Percentiles rank a stretch among this genome's conserved stretches.
Conservation (phyloP, 2,329 filamentous ascomycete genomes). For the Phyllosticta capitalensis region DNA sequence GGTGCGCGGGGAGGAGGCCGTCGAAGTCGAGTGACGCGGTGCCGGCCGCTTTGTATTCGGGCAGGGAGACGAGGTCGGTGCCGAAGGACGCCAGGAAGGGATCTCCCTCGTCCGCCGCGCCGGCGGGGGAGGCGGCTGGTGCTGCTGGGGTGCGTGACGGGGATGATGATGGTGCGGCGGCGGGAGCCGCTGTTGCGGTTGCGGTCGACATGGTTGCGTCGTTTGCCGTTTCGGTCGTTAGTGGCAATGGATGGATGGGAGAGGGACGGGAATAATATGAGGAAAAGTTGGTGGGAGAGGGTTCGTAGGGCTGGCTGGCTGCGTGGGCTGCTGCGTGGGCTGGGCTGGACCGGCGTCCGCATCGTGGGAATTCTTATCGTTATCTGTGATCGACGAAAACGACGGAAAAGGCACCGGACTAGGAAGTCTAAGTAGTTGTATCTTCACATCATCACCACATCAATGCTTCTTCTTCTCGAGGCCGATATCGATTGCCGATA, state of each 20-base stretch:
- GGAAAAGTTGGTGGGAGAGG: not conserved
- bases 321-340: too few relatives aligned
- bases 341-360: too few relatives aligned
- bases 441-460: not conserved
- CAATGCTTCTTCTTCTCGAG: too few relatives aligned
- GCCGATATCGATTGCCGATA: not conserved
- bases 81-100: conserved; percentile 33
- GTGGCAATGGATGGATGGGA: not conserved
- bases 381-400: not conserved
- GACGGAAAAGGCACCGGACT: too few relatives aligned
- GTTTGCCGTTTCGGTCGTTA: not conserved
- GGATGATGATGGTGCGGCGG: not conserved
- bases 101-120: conserved; percentile 11
- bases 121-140: not conserved
- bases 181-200: not conserved
- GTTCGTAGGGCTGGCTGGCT: not conserved
- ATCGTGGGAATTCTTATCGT: not conserved
- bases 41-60: conserved; percentile 41
- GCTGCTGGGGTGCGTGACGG: not conserved
- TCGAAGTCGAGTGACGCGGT: conserved; percentile 56
- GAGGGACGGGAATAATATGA: too few relatives aligned
- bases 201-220: not conserved
- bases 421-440: not conserved
- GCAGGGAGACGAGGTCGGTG: conserved; percentile 47
- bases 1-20: conserved; percentile 51